Conservation (phyloP, 2,329 filamentous ascomycete species). For the Aspergillus sp. region DNA sequence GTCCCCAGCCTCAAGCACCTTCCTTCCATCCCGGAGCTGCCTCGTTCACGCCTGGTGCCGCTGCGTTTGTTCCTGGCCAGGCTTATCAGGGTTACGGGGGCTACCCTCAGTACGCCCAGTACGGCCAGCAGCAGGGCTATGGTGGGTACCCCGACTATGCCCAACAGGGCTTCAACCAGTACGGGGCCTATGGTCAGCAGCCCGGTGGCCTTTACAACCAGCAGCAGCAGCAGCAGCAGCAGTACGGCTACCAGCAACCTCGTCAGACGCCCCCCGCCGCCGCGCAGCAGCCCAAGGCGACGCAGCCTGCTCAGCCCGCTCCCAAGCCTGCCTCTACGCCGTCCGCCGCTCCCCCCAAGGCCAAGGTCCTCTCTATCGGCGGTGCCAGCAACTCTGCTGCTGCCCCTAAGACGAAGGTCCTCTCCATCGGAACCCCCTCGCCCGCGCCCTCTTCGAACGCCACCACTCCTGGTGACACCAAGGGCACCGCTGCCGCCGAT, state of each 20-base stretch:
- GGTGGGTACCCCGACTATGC: constrained; percentile 49
- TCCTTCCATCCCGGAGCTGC: constrained; percentile 64
- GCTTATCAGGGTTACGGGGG: constrained; percentile 59
- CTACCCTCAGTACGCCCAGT: constrained; percentile 50
- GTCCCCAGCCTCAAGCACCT: constrained; percentile 50
- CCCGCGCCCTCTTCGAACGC: constrained; percentile 31
- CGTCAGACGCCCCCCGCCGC: constrained; percentile 48
- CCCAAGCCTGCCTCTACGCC: constrained; percentile 49
- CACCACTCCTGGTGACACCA: constrained; percentile 48
- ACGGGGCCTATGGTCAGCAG: constrained; percentile 43
- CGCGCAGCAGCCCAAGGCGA: constrained; percentile 38
- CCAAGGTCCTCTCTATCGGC: constrained; percentile 62
- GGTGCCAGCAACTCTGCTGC: constrained; percentile 47
- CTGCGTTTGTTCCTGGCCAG: constrained; percentile 73
- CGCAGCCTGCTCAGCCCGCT: constrained; percentile 43
- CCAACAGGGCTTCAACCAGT: constrained; percentile 45
- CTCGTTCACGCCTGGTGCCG: constrained; percentile 65
- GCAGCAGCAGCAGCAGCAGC: constrained; percentile 33
- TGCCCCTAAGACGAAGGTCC: constrained; percentile 68
- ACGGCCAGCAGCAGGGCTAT: constrained; percentile 52
- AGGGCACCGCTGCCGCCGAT: constrained; percentile 54
- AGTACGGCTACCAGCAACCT: constrained; percentile 26
- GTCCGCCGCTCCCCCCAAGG: constrained; percentile 48
- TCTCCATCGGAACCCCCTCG: constrained; percentile 64
- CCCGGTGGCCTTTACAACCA: constrained; percentile 44